Evolutionary conservation across 2,329 filamentous ascomycete genomes (phyloP), one percentile per base, ranked within the genome.

Genomic region (Fusarium nematophilum): DNA sequence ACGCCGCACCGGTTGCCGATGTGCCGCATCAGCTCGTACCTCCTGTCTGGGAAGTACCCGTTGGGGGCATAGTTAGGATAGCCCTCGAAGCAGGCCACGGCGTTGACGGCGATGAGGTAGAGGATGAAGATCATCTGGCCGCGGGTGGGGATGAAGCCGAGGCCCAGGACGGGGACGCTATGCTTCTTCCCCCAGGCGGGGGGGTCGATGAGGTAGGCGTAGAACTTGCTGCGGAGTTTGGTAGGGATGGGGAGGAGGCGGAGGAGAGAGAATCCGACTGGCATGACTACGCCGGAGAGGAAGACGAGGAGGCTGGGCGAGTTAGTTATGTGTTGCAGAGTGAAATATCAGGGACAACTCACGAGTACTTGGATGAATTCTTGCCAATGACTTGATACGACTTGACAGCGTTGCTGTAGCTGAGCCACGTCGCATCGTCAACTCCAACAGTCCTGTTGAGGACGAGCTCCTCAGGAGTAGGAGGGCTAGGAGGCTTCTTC

Each of bases 91-190:
- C 58, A 63, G 2, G 78, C 66, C 11, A 76, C 38, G 11, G 75
- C 49, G 54, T 81, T 81, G 14, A 79, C 61, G 13, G 66, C 57
- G 15, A 78, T 54, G 14, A 81, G 69, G 39, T 77, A 67, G 11
- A 70, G 34, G 27, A 84, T 78, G 64, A 79, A 83, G 11, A 82
- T 45, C 8, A 70, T 65, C 37, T 82, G 80, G 2, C 79, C 79
- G 1, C 73, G 51, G 1, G 77, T 81, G 0, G 80, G 80, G 0
- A 73, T 53, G 7, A 71, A 65, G 2, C 62, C 71, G 2, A 74
- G 34, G 1, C 65, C 67, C 3, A 70, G 30, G 0, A 66, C 53
- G 0, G 72, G 69, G 0, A 64, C 57, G 8, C 58, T 64, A 23
- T 73, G 70, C 14, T 57, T 56, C n/a, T 44, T 60, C 0, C 71